These are phyloP conservation scores for Neurospora africana DNA, from an alignment of 495 filamentous ascomycete species.

Conservation along the genomic window DNA sequence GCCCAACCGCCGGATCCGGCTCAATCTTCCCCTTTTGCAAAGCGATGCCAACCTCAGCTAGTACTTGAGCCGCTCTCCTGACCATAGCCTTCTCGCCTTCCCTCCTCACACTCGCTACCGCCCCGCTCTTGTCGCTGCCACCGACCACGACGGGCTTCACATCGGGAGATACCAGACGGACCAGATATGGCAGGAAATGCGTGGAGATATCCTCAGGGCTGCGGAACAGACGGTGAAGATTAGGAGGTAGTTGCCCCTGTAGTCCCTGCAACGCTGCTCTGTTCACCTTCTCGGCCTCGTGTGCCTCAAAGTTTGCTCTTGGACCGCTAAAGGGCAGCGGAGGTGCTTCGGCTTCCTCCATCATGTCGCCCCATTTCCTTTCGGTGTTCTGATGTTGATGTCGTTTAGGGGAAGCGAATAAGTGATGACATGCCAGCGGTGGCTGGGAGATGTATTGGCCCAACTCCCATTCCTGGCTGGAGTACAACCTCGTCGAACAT, in stretches of 20 bases:
- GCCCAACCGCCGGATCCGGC: constrained; percentile 31
- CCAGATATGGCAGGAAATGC: constrained; percentile 74
- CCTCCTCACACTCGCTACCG: constrained; percentile 74
- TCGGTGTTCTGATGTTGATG: constrained; percentile 25
- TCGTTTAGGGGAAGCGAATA: constrained; percentile 62
- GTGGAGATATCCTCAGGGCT: constrained; percentile 61
- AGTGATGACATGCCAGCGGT: constrained; percentile 78
- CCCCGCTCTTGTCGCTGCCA: constrained; percentile 50
- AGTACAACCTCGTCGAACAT: constrained; percentile 62
- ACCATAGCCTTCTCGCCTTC: constrained; percentile 76
- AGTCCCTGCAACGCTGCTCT: constrained; percentile 43
- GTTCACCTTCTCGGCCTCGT: constrained; percentile 61
- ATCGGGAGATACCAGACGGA: constrained; percentile 73
- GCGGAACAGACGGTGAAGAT: constrained; percentile 64
- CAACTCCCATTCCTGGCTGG: constrained; percentile 80
- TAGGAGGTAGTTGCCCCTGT: constrained; percentile 45
- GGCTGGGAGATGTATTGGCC: constrained; percentile 74
- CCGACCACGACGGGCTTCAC: constrained; percentile 88
- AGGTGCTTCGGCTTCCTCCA: constrained; percentile 41
- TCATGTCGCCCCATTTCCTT: constrained; percentile 32
- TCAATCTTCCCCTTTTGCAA: constrained; percentile 80
- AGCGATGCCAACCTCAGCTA: constrained; percentile 65
- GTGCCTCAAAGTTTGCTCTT: constrained; percentile 65
- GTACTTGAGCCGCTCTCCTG: constrained; percentile 63
- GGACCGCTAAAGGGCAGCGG: constrained; percentile 69